phyloP scores from a whole-genome alignment of 768 basidiomycete species.

The Phanerochaete sordida region DNA sequence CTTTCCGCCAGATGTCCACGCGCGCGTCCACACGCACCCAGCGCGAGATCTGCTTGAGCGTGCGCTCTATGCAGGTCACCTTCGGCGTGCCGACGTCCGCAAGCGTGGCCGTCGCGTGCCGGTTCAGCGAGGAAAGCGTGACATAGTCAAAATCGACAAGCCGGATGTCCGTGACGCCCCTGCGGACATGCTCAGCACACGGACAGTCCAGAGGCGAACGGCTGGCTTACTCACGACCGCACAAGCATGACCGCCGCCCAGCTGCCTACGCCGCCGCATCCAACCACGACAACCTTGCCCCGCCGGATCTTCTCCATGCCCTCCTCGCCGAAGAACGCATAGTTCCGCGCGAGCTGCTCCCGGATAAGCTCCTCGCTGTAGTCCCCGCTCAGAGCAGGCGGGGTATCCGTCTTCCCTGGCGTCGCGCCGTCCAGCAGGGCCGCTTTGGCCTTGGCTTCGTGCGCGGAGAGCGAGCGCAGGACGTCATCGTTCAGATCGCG shows the following conservation, averaged over 20 bases:
- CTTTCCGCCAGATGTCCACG: constrained; percentile 84
- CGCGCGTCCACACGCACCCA: constrained; percentile 86
- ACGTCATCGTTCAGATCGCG: constrained; percentile 56
- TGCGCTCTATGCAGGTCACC: constrained; percentile 70
- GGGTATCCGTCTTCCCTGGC: neutral
- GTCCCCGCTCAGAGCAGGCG: constrained; percentile 14
- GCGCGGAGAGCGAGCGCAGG: constrained; percentile 41
- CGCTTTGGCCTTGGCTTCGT: constrained; percentile 6
- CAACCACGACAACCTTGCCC: constrained; percentile 81
- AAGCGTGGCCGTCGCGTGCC: constrained; percentile 88
- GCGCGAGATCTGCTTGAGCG: constrained; percentile 69
- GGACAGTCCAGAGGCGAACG: neutral
- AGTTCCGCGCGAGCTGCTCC: constrained; percentile 92
- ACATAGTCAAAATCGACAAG: constrained; percentile 97
- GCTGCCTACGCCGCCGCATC: constrained; percentile 95
- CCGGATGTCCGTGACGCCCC: constrained; percentile 72
- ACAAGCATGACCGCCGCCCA: constrained; percentile 95
- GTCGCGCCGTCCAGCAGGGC: neutral
- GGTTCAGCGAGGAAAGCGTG: constrained; percentile 89
- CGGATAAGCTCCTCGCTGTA: constrained; percentile 80
- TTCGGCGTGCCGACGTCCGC: constrained; percentile 93
- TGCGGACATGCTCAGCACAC: constrained; percentile 24
- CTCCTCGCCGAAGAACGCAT: constrained; percentile 90
- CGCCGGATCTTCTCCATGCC: constrained; percentile 76
- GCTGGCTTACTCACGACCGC: constrained; percentile 62